Evolutionary conservation across 805 yeast species (phyloP), one percentile per base, ranked within the genome.

Genomic region (Kodamaea kakaduensis): DNA sequence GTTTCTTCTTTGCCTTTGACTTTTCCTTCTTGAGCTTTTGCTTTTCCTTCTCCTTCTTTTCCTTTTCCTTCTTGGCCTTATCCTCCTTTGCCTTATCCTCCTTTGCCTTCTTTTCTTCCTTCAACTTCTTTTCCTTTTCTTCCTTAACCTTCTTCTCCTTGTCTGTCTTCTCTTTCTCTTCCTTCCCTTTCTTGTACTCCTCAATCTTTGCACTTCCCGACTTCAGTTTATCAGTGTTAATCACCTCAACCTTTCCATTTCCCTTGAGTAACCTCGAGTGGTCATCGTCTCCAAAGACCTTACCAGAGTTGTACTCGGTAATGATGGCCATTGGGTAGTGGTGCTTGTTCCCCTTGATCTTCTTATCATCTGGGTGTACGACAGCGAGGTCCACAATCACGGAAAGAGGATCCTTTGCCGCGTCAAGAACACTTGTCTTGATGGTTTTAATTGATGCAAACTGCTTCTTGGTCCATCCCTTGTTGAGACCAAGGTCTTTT

Each of bases 401-500:
- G 42, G 26, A 31, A 7, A 13, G 21, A 14, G 24, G 31, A n/a
- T 26, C 29, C 12, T 26, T 26, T 7, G 19, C 9, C 23, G 32
- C 12, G 25, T 23, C 27, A 3, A 22, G 17, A 3, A 26, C 33
- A 18, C 27, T 31, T 20, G 20, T 34, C n/a, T 33, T 22, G 21
- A 36, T 30, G 32, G 45, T 46, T 42, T 66, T 52, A 40, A 52
- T 51, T n/a, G 43, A 61, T 13, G 77, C 44, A 47, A 47, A 75
- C 25, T 66, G 63, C 32, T 57, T 56, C 31, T 52, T 48, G 22
- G 62, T 43, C 77, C 77, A 74, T 4, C 69, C 58, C 15, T 51
- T 44, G 4, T 69, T 68, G 37, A 77, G 58, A 12, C 50, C 47
- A 24, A 77, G 56, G 47, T 77, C 81, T 44, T 75, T 75, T 15